Conservation (phyloP, 2,329 filamentous ascomycete species). For the Aspergillus sergii region DNA sequence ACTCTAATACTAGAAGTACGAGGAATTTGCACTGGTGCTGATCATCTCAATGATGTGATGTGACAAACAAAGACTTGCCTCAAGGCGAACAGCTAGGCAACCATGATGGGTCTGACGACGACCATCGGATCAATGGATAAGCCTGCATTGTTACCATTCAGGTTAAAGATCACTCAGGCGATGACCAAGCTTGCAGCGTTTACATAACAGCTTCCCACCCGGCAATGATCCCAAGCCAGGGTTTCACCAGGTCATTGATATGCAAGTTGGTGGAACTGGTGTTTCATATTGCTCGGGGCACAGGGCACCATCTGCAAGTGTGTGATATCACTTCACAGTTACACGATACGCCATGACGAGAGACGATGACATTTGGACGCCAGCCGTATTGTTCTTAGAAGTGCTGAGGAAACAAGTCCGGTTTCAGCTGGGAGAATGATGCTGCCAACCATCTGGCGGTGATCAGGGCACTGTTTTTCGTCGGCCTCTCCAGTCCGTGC, state of each 20-base stretch:
- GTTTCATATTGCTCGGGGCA: neutral
- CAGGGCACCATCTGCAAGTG: neutral
- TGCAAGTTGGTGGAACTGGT: neutral
- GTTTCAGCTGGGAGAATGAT: neutral
- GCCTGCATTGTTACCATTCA: constrained; percentile 37
- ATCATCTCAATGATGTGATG: neutral
- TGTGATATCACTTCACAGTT: neutral
- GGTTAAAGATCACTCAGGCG: constrained; percentile 64
- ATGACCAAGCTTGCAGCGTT: neutral
- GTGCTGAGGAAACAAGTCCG: neutral
- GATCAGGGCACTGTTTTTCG: neutral
- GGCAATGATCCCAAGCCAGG: neutral
- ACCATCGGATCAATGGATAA: constrained; percentile 39
- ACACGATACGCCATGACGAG: neutral
- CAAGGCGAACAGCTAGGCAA: constrained; percentile 44
- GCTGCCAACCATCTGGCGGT: neutral
- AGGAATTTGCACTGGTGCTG: neutral
- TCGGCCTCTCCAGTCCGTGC: neutral
- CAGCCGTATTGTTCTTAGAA: neutral
- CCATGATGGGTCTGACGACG: constrained; percentile 54
- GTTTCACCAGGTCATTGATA: neutral
- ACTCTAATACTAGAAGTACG: neutral
- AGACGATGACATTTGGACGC: neutral
- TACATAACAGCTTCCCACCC: neutral
- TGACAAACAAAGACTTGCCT: neutral